Evolutionary conservation across 2,329 filamentous ascomycete species (phyloP).

Genomic region (Fusarium nodosum): DNA sequence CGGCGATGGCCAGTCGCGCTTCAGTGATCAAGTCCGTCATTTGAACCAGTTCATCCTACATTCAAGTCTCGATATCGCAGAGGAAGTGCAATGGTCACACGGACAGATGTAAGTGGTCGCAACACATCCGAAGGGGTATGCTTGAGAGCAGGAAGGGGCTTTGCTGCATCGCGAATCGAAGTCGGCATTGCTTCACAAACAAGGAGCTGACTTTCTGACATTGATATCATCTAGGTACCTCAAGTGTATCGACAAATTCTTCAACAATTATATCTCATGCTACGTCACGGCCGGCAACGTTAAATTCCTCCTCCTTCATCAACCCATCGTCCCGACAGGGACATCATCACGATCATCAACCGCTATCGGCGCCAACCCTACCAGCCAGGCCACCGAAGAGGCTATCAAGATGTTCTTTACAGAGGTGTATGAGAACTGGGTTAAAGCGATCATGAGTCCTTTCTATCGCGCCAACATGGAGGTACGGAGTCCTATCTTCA

Average conservation of each 20-base stretch:
- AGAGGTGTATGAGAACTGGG: constrained; percentile 96
- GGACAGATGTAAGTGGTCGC: constrained; percentile 77
- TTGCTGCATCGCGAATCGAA: neutral
- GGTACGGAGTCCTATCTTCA: constrained; percentile 88
- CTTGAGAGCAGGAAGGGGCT: constrained; percentile 6
- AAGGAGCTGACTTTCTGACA: constrained; percentile 14
- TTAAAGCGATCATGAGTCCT: constrained; percentile 97
- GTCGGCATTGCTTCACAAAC: neutral
- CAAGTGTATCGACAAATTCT: constrained; percentile 96
- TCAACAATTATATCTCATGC: constrained; percentile 93
- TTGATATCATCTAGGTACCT: constrained; percentile 77
- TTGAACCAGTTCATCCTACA: constrained; percentile 99
- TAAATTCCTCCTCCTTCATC: constrained; percentile 94
- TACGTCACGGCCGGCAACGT: constrained; percentile 94
- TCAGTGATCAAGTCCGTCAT: constrained; percentile 88
- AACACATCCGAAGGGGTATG: neutral
- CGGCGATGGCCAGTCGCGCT: constrained; percentile 91
- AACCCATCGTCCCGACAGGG: constrained; percentile 69
- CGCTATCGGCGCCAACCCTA: constrained; percentile 86
- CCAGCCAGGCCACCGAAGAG: constrained; percentile 91
- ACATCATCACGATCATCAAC: constrained; percentile 70
- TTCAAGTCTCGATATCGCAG: constrained; percentile 92
- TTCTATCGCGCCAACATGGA: constrained; percentile 91
- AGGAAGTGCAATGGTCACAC: constrained; percentile 94
- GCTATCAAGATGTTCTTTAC: constrained; percentile 94